Evolutionary conservation across 2,329 filamentous ascomycete species (phyloP).

Genomic region (Cryphonectria carpinicola): DNA sequence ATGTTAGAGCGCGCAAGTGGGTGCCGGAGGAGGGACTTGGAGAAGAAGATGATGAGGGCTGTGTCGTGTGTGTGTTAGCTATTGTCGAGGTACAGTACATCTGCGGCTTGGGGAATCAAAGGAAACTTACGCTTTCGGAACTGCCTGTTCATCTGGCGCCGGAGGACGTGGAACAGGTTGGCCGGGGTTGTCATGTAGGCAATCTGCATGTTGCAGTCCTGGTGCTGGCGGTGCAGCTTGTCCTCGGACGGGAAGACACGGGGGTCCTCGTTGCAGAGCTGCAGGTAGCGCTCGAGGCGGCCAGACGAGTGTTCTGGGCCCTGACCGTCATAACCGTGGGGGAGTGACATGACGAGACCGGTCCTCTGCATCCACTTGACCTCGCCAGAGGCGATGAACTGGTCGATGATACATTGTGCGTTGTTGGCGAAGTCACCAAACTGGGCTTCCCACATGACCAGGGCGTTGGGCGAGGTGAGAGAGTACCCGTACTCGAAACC

Average conservation of each 20-base stretch:
- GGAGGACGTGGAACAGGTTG: slow-evolving; percentile 94
- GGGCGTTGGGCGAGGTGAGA: slow-evolving; percentile 90
- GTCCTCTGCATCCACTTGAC: slow-evolving; percentile 99
- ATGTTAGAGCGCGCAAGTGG: slow-evolving; percentile 87
- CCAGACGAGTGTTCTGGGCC: slow-evolving; percentile 98
- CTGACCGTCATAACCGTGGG: slow-evolving; percentile 97
- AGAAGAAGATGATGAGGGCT: slow-evolving; percentile 98
- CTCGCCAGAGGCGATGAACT: slow-evolving; percentile 97
- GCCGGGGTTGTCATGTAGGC: slow-evolving; percentile 95
- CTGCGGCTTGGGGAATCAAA: slow-evolving; percentile 1
- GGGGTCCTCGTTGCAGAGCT: slow-evolving; percentile 96
- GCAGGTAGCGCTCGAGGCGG: slow-evolving; percentile 94
- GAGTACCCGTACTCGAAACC: slow-evolving; percentile 99
- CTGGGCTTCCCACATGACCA: slow-evolving; percentile 99
- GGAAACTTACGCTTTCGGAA: slow-evolving; percentile 91
- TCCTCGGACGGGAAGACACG: slow-evolving; percentile 86
- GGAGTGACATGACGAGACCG: slow-evolving; percentile 92
- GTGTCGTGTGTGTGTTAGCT: slow-evolving; percentile 31
- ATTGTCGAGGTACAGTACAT: not conserved
- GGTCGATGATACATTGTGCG: slow-evolving; percentile 97
- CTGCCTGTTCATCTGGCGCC: slow-evolving; percentile 97
- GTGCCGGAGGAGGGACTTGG: slow-evolving; percentile 93
- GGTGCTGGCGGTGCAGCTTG: slow-evolving; percentile 94
- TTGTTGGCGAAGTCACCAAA: slow-evolving; percentile 99
- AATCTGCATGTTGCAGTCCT: slow-evolving; percentile 99